phyloP scores from a whole-genome alignment of 331 rosid species.

The Stylosanthes scabra region DNA sequence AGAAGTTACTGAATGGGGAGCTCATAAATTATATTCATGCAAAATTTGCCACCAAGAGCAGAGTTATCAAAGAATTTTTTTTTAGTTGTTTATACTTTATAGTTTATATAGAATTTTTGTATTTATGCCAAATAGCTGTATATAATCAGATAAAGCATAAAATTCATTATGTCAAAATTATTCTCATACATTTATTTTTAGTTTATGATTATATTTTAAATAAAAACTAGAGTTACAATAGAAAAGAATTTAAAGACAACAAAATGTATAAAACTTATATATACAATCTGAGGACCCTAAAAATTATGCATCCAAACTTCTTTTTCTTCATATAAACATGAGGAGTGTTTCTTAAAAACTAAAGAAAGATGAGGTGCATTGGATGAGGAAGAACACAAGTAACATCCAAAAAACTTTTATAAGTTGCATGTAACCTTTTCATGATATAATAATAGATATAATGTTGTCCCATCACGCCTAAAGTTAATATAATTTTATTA shows the following conservation, averaged over 20 bases:
- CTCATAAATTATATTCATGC: not conserved
- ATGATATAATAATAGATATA: not conserved
- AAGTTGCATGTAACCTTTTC: conserved; percentile 7
- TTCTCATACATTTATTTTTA: not conserved
- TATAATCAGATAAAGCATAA: too few species aligned
- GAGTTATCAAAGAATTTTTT: too few species aligned
- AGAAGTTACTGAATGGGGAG: not conserved
- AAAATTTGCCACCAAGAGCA: too few species aligned
- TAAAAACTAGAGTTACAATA: too few species aligned
- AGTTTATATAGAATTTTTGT: too few species aligned
- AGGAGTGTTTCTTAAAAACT: not conserved
- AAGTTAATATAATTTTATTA: not conserved
- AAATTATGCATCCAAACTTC: not conserved
- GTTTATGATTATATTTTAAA: not conserved
- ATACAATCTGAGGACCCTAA: not conserved
- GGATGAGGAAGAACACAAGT: not conserved
- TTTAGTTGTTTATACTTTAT: too few species aligned
- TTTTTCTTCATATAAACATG: not conserved
- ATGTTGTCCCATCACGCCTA: not conserved
- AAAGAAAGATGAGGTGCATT: not conserved
- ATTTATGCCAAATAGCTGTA: too few species aligned
- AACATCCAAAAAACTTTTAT: not conserved
- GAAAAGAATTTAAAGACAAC: too few species aligned
- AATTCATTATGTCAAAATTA: too few species aligned
- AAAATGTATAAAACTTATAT: not conserved